Percentiles rank a stretch among this genome's conserved stretches.
These are phyloP conservation scores for Daldinia eschscholtzii DNA, from an alignment of 2,329 filamentous ascomycete genomes.

Conservation along the genomic window DNA sequence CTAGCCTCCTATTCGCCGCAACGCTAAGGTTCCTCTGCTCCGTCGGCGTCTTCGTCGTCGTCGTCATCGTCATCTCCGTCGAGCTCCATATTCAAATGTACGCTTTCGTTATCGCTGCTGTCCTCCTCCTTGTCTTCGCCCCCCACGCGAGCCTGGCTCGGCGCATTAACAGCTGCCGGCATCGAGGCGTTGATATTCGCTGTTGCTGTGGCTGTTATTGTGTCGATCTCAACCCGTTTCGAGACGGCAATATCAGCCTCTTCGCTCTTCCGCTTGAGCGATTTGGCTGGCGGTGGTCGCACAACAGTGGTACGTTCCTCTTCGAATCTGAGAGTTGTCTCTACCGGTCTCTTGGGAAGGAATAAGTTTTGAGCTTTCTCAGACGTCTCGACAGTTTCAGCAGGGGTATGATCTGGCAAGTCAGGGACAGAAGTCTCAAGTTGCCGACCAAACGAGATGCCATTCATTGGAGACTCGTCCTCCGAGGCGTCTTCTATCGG, in stretches of 20 bases:
- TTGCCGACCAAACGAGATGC: constrained; percentile 45
- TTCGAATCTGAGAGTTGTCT: constrained; percentile 45
- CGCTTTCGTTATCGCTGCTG: constrained; percentile 64
- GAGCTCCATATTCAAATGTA: constrained; percentile 71
- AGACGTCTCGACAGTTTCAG: constrained; percentile 26
- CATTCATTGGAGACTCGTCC: constrained; percentile 41
- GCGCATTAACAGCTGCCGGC: constrained; percentile 4
- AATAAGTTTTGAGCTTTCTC: constrained; percentile 44
- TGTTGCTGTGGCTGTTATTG: constrained; percentile 22
- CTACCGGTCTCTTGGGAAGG: constrained; percentile 38
- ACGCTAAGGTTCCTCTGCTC: constrained; percentile 15
- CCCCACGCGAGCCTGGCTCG: constrained; percentile 26
- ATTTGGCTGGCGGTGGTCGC: constrained; percentile 36
- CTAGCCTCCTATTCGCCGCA: constrained; percentile 30
- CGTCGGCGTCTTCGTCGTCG: constrained; percentile 48
- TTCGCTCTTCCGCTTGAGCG: constrained; percentile 61
- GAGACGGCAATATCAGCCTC: constrained; percentile 52
- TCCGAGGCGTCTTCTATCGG: constrained; percentile 52
- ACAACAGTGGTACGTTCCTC: constrained; percentile 36
- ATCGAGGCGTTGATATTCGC: neutral
- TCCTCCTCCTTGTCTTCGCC: constrained; percentile 56
- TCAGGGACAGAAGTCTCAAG: constrained; percentile 35
- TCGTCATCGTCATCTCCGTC: constrained; percentile 55
- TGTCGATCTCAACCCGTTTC: constrained; percentile 58
- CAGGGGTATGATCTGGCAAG: constrained; percentile 19